phyloP scores from a whole-genome alignment of 2,329 filamentous ascomycete species.

The Colletotrichum musae region DNA sequence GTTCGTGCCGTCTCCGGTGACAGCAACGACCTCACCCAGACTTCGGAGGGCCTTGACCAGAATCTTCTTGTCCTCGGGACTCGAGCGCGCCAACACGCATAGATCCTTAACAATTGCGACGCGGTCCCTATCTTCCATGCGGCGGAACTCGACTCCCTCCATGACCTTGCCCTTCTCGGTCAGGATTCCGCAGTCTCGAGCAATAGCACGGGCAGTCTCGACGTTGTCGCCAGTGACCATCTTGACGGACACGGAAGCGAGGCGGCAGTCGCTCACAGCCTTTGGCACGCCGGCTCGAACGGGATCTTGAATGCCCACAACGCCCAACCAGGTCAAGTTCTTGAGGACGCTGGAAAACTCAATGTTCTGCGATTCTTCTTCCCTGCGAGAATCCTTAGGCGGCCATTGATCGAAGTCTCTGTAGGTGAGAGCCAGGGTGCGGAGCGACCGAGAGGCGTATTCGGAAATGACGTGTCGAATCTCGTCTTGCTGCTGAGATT shows the following conservation, averaged over 20 bases:
- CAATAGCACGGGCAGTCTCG: constrained; percentile 64
- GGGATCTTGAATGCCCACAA: constrained; percentile 47
- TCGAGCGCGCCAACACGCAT: constrained; percentile 76
- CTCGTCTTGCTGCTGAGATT: constrained; percentile 47
- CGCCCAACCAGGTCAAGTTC: constrained; percentile 58
- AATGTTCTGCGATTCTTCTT: constrained; percentile 67
- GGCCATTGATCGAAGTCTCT: constrained; percentile 79
- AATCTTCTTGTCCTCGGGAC: constrained; percentile 77
- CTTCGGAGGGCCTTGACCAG: constrained; percentile 76
- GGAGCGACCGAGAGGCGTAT: constrained; percentile 77
- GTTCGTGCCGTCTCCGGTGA: constrained; percentile 78
- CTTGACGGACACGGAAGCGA: constrained; percentile 56
- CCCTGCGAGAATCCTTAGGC: constrained; percentile 73
- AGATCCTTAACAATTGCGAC: constrained; percentile 63
- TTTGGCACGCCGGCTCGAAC: constrained; percentile 42
- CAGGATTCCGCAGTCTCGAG: constrained; percentile 67
- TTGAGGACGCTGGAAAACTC: constrained; percentile 61
- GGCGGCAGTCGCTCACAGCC: constrained; percentile 39
- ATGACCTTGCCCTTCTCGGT: constrained; percentile 72
- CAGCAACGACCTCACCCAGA: constrained; percentile 76
- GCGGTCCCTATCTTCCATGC: constrained; percentile 64
- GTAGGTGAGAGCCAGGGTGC: constrained; percentile 77
- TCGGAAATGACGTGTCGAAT: constrained; percentile 53
- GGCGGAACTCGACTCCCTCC: constrained; percentile 72
- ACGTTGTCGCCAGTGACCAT: constrained; percentile 65